phyloP scores from a whole-genome alignment of 306 rosid species.

The Dicorynia guianensis region DNA sequence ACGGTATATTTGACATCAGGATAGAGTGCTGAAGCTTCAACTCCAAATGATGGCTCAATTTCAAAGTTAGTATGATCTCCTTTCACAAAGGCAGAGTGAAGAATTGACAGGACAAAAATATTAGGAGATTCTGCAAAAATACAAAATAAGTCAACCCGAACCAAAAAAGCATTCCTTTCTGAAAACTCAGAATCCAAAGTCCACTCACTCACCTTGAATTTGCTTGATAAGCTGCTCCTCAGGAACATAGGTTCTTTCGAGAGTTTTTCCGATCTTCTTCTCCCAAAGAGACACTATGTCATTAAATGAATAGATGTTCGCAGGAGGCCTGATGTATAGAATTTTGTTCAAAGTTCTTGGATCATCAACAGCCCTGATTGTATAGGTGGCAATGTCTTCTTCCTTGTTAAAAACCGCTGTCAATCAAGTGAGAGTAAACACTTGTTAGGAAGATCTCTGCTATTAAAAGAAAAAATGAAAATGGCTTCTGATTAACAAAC shows the following conservation, averaged over 20 bases:
- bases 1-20: slow-evolving; percentile 74
- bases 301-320: slow-evolving; percentile 47
- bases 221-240: slow-evolving; percentile 32
- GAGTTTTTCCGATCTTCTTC: slow-evolving; percentile 43
- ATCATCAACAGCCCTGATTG: slow-evolving; percentile 55
- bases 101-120: slow-evolving; percentile 39
- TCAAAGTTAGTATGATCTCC: slow-evolving; percentile 76
- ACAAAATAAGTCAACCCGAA: not conserved
- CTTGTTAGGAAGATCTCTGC: not conserved
- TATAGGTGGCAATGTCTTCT: slow-evolving; percentile 46
- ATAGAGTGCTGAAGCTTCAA: slow-evolving; percentile 69
- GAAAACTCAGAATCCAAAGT: not conserved
- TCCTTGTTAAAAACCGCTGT: slow-evolving; percentile 47
- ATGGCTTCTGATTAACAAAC: too few relatives aligned
- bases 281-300: slow-evolving; percentile 59
- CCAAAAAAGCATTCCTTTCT: not conserved
- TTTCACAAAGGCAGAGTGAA: slow-evolving; percentile 59
- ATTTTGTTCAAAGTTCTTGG: slow-evolving; percentile 57
- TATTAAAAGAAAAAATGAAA: not conserved
- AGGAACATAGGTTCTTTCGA: slow-evolving; percentile 37
- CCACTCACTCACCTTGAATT: slow-evolving; percentile 28
- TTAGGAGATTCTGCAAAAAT: slow-evolving; percentile 56
- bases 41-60: slow-evolving; percentile 66
- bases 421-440: not conserved
- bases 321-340: slow-evolving; percentile 39